Conservation (phyloP, 2,329 filamentous ascomycete genomes). For the Botrytis tulipae region DNA sequence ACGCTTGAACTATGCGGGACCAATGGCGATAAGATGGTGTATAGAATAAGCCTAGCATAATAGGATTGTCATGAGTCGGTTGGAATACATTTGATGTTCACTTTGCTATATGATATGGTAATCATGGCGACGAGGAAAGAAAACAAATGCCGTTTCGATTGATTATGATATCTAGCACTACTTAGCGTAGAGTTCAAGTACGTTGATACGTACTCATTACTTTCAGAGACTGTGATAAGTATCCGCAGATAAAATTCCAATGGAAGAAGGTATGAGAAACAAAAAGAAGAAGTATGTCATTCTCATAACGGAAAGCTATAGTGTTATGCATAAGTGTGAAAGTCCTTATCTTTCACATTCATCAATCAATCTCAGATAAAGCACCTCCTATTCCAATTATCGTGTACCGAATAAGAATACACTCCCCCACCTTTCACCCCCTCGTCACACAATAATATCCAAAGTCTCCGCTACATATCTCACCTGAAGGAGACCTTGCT, state of each 20-base stretch:
- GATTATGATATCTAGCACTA: background rate
- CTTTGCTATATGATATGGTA: too few species aligned
- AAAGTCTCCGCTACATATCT: background rate
- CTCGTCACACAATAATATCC: background rate
- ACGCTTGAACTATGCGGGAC: background rate
- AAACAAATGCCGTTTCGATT: background rate
- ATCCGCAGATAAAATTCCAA: too few species aligned
- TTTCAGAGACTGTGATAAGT: too few species aligned
- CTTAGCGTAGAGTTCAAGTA: background rate
- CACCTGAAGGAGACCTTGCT: too few species aligned
- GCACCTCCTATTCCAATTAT: background rate
- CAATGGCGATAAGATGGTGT: background rate
- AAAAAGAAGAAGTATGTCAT: background rate
- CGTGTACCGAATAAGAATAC: background rate
- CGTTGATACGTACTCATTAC: too few species aligned
- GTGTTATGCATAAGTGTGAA: too few species aligned
- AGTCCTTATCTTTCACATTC: background rate
- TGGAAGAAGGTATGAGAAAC: background rate
- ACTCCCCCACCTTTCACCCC: background rate
- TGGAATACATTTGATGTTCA: background rate
- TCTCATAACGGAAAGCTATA: background rate
- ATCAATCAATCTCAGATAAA: background rate
- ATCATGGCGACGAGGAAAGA: background rate
- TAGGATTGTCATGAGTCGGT: background rate
- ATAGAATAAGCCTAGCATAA: too few species aligned